Base-by-base conservation (phyloP, 1,139 yeast species). In the Yamadazyma kanchanaburiensis region DNA sequence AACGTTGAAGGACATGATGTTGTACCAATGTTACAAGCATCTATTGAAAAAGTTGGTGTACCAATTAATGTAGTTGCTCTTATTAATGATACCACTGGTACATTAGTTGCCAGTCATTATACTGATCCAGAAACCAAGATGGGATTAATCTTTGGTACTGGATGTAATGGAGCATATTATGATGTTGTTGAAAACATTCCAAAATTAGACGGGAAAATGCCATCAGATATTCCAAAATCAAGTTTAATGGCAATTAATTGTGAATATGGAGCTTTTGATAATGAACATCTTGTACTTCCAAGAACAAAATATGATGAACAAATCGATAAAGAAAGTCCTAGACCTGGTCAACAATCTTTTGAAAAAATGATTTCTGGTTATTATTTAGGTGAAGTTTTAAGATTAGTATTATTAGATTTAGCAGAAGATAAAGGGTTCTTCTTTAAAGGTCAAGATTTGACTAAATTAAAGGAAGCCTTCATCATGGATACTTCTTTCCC, bases 361-460 rank as follows among this genome's bases (percentile, higher is more conserved):
- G 98, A 91, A 68, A 91, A 91, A 70, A 88, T 91, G 96, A 87
- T 89, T 49, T 86, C 96, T 25, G 98, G 98, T 42, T 85, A 87
- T 64, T 91, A 91, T 62, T 70, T 91, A 50, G 98, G 98, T 51
- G 98, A 91, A 68, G 70, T 91, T 25, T 65, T 89, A 49, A 80
- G 98, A 58, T 71, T 87, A 54, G 75, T 84, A 34, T 69, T 91
- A 49, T 53, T 88, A 24, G 97, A 89, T 45, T 70, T 86, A 47
- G 64, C 78, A 49, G 70, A 70, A 24, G 73, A 74, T 38, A 56
- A 57, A 45, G 80, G 83, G 25, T 60, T 76, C 39, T 64, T 91
- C 37, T 88, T 91, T 62, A 65, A 74, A 51, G 66, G 58, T 42
- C 89, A 87, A 64, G 81, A 83, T 56, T 58, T 80, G 42, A 43